Percentiles rank a stretch among this genome's conserved stretches.
These are phyloP conservation scores for Zygoascus bituminiphila DNA, from an alignment of 805 yeast species.

Conservation along the genomic window DNA sequence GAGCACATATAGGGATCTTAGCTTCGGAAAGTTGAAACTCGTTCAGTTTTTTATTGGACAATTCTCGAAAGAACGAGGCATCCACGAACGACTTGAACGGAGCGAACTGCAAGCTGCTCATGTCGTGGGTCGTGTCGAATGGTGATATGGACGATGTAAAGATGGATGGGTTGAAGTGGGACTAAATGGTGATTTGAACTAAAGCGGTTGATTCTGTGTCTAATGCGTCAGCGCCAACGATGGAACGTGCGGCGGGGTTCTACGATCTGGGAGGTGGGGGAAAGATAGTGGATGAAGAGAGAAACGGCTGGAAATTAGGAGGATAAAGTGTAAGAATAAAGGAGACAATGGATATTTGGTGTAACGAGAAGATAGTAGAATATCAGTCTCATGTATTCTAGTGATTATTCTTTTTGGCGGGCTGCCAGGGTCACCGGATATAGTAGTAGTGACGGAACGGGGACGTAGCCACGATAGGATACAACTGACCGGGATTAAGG, in stretches of 20 bases:
- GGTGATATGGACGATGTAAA: not conserved
- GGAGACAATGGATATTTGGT: too few relatives aligned
- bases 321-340: not conserved
- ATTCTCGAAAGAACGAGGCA: slow-evolving; percentile 73
- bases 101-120: slow-evolving; percentile 30
- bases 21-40: slow-evolving; percentile 56
- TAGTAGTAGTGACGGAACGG: too few relatives aligned
- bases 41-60: slow-evolving; percentile 67
- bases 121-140: not conserved
- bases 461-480: too few relatives aligned
- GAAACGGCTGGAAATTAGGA: not conserved
- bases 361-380: too few relatives aligned
- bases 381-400: too few relatives aligned
- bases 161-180: too few relatives aligned
- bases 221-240: not conserved
- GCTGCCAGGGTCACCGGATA: too few relatives aligned
- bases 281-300: too few relatives aligned
- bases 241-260: too few relatives aligned
- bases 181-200: not conserved
- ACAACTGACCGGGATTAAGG: too few relatives aligned
- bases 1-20: slow-evolving; percentile 36
- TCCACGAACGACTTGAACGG: slow-evolving; percentile 70
- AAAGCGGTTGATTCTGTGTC: not conserved
- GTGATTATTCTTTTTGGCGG: too few relatives aligned
- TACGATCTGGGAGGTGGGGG: not conserved